Percentiles rank a stretch among this genome's conserved stretches.
Conservation (phyloP, 1,284 basidiomycete species). For the Xanthoconium separans region DNA sequence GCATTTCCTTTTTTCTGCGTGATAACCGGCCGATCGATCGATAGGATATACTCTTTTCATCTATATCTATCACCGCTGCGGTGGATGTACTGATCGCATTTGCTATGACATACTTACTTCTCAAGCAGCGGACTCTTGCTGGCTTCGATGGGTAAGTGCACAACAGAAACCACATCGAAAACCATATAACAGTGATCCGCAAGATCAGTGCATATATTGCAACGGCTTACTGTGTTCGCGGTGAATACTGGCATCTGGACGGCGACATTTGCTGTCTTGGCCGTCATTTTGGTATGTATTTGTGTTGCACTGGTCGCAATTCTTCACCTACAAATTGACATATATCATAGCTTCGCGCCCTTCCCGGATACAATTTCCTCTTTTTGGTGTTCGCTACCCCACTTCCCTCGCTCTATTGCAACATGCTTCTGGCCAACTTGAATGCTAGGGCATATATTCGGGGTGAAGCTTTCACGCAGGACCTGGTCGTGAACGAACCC, state of each 20-base stretch:
- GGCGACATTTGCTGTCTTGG: too few relatives aligned
- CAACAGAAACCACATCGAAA: too few relatives aligned
- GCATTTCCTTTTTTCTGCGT: not conserved
- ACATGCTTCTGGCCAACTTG: conserved; percentile 14
- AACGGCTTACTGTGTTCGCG: too few relatives aligned
- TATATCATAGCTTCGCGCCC: not conserved
- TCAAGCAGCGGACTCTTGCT: not conserved
- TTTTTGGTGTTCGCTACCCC: conserved; percentile 1
- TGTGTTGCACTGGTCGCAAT: too few relatives aligned
- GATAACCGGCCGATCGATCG: too few relatives aligned
- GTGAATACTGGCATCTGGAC: too few relatives aligned
- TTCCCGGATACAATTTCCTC: not conserved
- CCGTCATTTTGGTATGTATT: too few relatives aligned
- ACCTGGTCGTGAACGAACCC: too few relatives aligned
- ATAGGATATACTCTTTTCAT: too few relatives aligned
- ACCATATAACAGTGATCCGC: too few relatives aligned
- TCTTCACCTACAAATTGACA: not conserved
- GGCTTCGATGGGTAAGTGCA: not conserved
- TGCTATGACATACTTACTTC: conserved; percentile 7
- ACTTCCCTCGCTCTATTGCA: conserved; percentile 12
- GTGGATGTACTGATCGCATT: conserved; percentile 10
- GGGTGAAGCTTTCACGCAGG: too few relatives aligned
- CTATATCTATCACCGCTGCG: not conserved
- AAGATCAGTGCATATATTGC: too few relatives aligned
- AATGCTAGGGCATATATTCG: conserved; percentile 14